Base-by-base conservation (phyloP, 164 flowering plant genomes). In the Aristolochia californica region DNA sequence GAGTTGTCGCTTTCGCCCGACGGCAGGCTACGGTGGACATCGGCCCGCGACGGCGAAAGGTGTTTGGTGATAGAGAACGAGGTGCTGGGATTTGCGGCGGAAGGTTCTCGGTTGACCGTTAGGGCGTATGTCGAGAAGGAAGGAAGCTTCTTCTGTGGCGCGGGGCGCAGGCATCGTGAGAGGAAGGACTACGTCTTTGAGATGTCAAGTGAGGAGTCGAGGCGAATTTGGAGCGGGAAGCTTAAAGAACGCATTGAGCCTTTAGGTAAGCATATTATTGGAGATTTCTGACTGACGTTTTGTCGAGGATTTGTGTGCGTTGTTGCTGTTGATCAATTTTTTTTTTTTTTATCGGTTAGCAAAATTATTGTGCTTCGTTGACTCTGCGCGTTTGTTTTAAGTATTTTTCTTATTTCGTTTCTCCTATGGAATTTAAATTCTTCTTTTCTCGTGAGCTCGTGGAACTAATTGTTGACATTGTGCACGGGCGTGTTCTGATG, bases 161-260 rank as follows among this genome's bases (percentile, higher is more conserved):
- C 68, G 4, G 51, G 45, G 10, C 30, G 54, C 11, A 28, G 48
- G 43, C 18, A 56, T 43, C 60, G 70, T 45, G 60, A 9, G 57
- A 65, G 89, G 81, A 74, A 74, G 69, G 81, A 74, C 48, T 77
- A 82, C 63, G 78, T 83, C 5, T 71, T 91, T 48, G 76, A 87
- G 77, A 76, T 79, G n/a, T 53, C 70, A 20, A 67, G 77, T 2
- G 71, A 70, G 43, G 86, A 81, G 1, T 69, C 80, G 27, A 66
- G 49, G 53, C 56, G 47, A 5, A 60, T 70, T 16, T 91, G 87
- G 95, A 75, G 72, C 48, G 68, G 62, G 60, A 80, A 73, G 66
- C 77, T 91, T 45, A 77, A 73, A 18, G 78, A 70, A 5, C 72
- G 40, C 57, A 55, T 88, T 14, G 84, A 83, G 62, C 78, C 85